Percentiles rank a stretch among this genome's conserved stretches.
phyloP scores from a whole-genome alignment of 345 rosid genomes.

The Pistacia integerrima region DNA sequence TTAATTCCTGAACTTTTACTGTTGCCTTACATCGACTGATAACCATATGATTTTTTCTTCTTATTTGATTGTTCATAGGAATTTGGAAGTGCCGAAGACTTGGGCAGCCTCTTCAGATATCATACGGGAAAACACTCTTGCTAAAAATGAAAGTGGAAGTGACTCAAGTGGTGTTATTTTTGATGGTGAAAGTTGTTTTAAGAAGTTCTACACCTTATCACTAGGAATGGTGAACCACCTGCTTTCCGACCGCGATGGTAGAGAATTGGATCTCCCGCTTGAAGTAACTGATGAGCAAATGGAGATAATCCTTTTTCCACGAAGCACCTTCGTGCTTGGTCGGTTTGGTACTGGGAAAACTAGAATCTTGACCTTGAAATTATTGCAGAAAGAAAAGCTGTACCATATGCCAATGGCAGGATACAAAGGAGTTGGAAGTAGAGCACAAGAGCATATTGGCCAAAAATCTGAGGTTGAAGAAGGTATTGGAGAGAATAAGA shows the following conservation, averaged over 20 bases:
- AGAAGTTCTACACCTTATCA: conserved; percentile 47
- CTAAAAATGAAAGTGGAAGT: conserved; percentile 17
- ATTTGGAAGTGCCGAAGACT: neutral
- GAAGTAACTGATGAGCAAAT: conserved; percentile 49
- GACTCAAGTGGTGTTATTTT: neutral
- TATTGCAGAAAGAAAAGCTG: conserved; percentile 43
- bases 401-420: conserved; percentile 29
- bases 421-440: neutral
- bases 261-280: conserved; percentile 48
- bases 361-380: conserved; percentile 48
- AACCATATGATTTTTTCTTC: neutral
- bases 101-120: conserved; percentile 37
- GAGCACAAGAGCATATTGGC: neutral
- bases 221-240: conserved; percentile 31
- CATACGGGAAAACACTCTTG: conserved; percentile 17
- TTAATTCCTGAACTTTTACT: neutral
- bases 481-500: conserved; percentile 16
- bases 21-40: neutral
- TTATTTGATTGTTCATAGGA: no score
- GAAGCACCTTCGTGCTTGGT: conserved; percentile 51
- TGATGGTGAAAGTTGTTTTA: conserved; percentile 15
- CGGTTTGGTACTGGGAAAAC: conserved; percentile 67
- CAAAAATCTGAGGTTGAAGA: conserved; percentile 2
- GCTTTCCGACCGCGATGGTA: conserved; percentile 41
- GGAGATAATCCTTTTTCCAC: conserved; percentile 38